Conservation (phyloP, 176 grass and related monocot genomes). For the Canna indica region DNA sequence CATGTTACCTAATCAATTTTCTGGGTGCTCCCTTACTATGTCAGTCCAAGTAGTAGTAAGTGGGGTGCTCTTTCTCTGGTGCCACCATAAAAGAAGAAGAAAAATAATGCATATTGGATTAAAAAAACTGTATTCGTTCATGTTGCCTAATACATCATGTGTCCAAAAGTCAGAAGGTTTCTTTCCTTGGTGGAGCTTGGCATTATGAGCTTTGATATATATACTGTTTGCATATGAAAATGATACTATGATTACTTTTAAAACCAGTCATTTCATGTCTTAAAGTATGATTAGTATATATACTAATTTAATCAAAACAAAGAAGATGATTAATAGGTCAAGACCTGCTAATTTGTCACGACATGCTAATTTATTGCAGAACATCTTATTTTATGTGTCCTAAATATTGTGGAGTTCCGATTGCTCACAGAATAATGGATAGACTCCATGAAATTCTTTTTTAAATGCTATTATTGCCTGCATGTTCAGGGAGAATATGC, state of each 20-base stretch:
- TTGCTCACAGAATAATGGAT: background rate
- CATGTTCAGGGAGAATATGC: background rate
- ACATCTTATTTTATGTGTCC: background rate
- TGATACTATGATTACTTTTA: background rate
- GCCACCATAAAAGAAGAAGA: background rate
- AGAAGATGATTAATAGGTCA: background rate
- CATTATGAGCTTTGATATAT: background rate
- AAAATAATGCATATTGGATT: background rate
- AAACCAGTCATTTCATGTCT: background rate
- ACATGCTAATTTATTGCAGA: background rate
- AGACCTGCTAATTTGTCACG: background rate
- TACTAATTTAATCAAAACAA: background rate
- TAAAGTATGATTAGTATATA: background rate
- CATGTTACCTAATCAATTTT: background rate
- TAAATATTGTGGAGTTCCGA: background rate
- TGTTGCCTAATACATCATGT: background rate
- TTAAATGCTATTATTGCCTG: background rate
- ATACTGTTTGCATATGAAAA: background rate
- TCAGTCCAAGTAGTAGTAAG: background rate
- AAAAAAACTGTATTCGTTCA: background rate
- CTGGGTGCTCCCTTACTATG: background rate
- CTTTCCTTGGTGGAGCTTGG: background rate
- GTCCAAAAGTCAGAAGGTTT: background rate
- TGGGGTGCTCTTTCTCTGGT: background rate
- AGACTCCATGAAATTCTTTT: background rate